Percentiles rank a stretch among this genome's conserved stretches.
Evolutionary conservation across 208 protist genomes (phyloP).

Genomic region (Jaenimonas drosophilae): DNA sequence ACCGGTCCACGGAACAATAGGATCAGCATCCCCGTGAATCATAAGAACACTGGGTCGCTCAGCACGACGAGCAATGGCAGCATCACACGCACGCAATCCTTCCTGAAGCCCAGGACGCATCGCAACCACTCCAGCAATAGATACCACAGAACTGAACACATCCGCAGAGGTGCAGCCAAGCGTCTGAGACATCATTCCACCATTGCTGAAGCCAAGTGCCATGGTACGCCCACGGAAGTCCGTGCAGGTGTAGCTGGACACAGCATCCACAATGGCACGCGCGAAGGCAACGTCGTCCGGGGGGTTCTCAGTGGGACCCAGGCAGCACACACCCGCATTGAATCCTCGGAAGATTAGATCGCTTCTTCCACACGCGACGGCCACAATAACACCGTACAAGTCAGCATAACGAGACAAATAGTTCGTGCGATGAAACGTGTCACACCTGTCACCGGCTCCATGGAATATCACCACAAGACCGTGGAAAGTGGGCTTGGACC

Average conservation of each 20-base stretch:
- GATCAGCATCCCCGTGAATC: conserved; percentile 54
- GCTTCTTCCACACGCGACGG: conserved; percentile 39
- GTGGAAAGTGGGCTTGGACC: too few species aligned
- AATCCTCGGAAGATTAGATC: conserved; percentile 44
- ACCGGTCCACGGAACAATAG: conserved; percentile 49
- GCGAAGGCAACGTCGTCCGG: conserved; percentile 53
- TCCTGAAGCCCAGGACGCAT: conserved; percentile 40
- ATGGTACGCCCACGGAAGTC: conserved; percentile 10
- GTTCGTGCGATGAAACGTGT: conserved; percentile 32
- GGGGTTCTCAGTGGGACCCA: conserved; percentile 17
- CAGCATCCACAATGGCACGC: conserved; percentile 15
- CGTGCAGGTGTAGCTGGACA: too few species aligned
- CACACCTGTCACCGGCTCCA: conserved; percentile 53
- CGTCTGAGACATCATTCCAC: conserved; percentile 63
- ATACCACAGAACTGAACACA: conserved; percentile 30
- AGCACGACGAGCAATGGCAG: conserved; percentile 6
- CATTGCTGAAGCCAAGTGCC: conserved; percentile 73
- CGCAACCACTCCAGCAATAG: conserved; percentile 53
- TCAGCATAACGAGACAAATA: conserved; percentile 45
- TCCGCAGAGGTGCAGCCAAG: conserved; percentile 34
- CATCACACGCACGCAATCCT: conserved; percentile 28
- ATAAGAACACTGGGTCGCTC: conserved; percentile 33
- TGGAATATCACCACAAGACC: conserved; percentile 64
- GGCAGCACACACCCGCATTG: conserved; percentile 68
- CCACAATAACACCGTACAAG: conserved; percentile 38